Conservation (phyloP, 202 grass and related monocot genomes). For the Brachypodium distachyon region DNA sequence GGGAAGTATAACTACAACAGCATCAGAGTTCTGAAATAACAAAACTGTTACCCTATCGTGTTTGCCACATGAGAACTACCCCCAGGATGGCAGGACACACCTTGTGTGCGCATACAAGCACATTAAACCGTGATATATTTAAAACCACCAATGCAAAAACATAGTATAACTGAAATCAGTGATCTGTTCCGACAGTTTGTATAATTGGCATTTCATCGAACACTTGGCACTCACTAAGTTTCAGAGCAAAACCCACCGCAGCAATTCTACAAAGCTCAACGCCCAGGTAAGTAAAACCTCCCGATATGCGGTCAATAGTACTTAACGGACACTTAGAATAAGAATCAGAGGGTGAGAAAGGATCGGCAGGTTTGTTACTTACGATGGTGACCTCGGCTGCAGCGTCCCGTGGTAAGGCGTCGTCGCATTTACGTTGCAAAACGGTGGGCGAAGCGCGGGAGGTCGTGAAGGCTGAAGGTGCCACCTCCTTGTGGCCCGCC, state of each 20-base stretch:
- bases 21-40: conserved; percentile 22
- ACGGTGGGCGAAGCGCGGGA: background rate
- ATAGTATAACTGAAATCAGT: background rate
- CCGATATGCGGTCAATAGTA: background rate
- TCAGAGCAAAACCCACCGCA: background rate
- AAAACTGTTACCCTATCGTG: background rate
- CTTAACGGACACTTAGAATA: background rate
- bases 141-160: background rate
- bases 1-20: conserved; percentile 39
- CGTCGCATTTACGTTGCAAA: background rate
- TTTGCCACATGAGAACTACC: background rate
- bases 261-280: background rate
- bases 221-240: background rate
- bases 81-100: background rate
- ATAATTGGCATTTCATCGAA: conserved; percentile 23
- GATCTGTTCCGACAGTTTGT: background rate
- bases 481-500: background rate
- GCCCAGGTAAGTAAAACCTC: background rate
- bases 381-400: conserved; percentile 13
- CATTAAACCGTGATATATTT: background rate
- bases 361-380: background rate
- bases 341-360: background rate
- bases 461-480: background rate
- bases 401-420: background rate
- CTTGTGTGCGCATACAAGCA: background rate